Base-by-base conservation (phyloP, 2,329 filamentous ascomycete species). In the Fusarium kyushuense region DNA sequence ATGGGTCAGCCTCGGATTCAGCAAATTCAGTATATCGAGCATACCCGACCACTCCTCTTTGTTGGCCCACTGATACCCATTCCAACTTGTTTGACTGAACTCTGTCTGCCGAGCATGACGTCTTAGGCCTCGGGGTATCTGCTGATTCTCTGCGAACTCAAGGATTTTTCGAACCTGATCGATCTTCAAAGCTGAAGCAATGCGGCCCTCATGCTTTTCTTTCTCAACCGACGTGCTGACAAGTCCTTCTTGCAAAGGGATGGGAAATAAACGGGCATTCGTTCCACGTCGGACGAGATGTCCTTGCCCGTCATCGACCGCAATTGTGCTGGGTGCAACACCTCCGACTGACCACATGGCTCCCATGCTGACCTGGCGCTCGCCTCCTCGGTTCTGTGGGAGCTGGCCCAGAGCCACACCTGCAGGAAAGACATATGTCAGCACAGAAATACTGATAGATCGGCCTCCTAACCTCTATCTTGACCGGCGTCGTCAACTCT, bases 111-210 rank as follows among this genome's bases (percentile, higher is more conserved):
- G 23, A 19, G 14, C 16, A 23, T 40, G 25, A n/a, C 35, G 23
- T 46, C 23, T 23, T 35, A 32, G 48, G n/a, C 30, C 48, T 62
- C 25, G 62, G 36, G 53, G 62, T 45, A 62, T 54, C 14, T 54
- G 36, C 29, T 32, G 38, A 10, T 33, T 40, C 9, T 65, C 66
- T 32, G 78, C 78, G 67, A 88, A 89, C 40, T 85, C 84, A 30
- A 97, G 82, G 16, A 97, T 82, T 64, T 88, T 87, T 27, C 86
- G 83, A 30, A 87, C 83, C 45, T 88, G 89, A 75, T 97, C 89
- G 63, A 98, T 85, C n/a, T 92, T 87, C 52, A 98, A 83, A 4
- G 96, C 96, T 17, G 90, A 82, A 11, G 94, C 94, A 56, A 99
- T 80, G 29, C 93, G 88, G 40, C 87, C 86, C 72, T 92, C 88